Percentiles rank a stretch among this genome's conserved stretches.
Evolutionary conservation across 1,139 yeast species (phyloP).

Genomic region (Suhomyces chickasaworum): DNA sequence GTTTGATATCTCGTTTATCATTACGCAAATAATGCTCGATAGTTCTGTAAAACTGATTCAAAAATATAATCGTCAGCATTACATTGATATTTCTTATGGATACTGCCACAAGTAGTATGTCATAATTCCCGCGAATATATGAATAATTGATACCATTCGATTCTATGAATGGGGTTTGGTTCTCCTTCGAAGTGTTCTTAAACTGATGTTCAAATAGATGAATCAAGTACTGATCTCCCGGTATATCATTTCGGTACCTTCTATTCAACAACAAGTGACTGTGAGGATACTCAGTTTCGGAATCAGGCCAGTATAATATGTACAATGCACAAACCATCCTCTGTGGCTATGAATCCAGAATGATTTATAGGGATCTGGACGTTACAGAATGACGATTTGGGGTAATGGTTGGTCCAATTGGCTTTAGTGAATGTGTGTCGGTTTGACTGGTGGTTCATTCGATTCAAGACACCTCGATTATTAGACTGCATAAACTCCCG

Average conservation of each 20-base stretch:
- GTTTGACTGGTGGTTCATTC: neutral
- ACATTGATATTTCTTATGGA: conserved; percentile 38
- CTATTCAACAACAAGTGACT: conserved; percentile 42
- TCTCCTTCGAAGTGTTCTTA: conserved; percentile 24
- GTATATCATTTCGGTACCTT: conserved; percentile 37
- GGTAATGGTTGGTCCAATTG: neutral
- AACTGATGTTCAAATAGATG: conserved; percentile 31
- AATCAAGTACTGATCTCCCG: conserved; percentile 28
- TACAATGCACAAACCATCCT: conserved; percentile 44
- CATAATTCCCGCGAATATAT: conserved; percentile 33
- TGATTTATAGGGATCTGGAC: neutral
- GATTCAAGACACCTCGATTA: conserved; percentile 1
- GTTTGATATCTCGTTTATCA: conserved; percentile 5
- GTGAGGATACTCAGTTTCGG: conserved; percentile 30
- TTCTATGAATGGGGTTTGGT: conserved; percentile 35
- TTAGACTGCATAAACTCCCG: conserved; percentile 1
- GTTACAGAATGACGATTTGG: neutral
- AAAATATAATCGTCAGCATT: conserved; percentile 45
- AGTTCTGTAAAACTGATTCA: conserved; percentile 36
- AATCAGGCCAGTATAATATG: conserved; percentile 39
- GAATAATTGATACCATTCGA: conserved; percentile 35
- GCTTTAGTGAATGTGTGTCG: neutral
- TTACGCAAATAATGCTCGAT: conserved; percentile 35
- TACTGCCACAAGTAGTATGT: conserved; percentile 36
- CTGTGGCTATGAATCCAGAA: neutral